Base-by-base conservation (phyloP, 139 green algal species). In the Limnomonas spitsbergensis region DNA sequence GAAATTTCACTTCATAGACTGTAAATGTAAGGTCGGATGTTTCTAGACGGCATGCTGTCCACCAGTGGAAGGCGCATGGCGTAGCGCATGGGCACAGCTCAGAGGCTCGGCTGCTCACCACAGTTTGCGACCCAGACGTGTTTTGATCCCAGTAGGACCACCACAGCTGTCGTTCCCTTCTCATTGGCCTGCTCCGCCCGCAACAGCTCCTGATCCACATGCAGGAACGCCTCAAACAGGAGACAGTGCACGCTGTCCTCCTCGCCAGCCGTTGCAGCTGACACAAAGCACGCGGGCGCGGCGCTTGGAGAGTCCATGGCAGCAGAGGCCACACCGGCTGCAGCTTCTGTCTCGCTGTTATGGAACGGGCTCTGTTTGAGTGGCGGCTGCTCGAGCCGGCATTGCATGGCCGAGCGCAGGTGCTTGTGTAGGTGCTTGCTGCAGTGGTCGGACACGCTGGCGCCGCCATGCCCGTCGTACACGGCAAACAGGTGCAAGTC, bases 121-220 rank as follows among this genome's bases (percentile, higher is more conserved):
- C 89, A 93, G 78, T 95, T 95, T 24, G 89, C 92, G 1, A 97
- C 89, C 80, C 89, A 94, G 0, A 97, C 74, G 73, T 92, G 84
- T 29, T 75, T 53, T 31, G 39, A 38, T 53, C 88, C 82, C 3
- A 95, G 78, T 32, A 98, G 83, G 1, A 90, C 86, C 36, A 95
- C 92, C 38, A 98, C 91, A 3, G 94, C 93, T 0, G 94, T 98
- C 3, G 89, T 94, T 32, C 94, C 94, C 26, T 95, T 88, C 26
- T 86, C 80, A 36, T 81, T 68, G 0, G 80, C 80, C 47, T 29
- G 66, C 26, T 69, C 54, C n/a, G 29, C 75, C 26, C 40, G 32
- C 7, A 38, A 69, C n/a, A 85, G 61, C 54, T 85, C 74, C 27
- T n/a, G 2, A 72, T 72, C 74, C 53, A 72, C 53, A 47, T 73